phyloP scores from a whole-genome alignment of 2,329 filamentous ascomycete genomes.

The Sclerotinia subarctica region DNA sequence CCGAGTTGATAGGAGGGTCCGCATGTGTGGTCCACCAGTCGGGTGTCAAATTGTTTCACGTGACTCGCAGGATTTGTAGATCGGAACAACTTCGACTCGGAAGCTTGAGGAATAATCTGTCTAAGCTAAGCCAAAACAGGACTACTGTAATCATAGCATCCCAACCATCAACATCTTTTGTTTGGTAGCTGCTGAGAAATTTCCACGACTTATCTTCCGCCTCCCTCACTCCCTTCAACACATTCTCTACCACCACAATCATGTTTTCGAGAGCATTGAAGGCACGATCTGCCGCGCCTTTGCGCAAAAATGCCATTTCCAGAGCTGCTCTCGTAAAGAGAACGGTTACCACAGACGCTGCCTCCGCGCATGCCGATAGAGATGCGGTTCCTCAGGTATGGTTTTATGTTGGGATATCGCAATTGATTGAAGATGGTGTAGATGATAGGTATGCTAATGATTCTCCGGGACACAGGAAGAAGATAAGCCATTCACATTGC shows the following conservation, averaged over 20 bases:
- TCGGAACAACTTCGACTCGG: background rate
- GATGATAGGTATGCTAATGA: background rate
- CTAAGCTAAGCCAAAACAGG: slow-evolving; percentile 9
- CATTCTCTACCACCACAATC: slow-evolving; percentile 35
- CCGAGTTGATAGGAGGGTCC: background rate
- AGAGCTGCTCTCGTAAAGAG: slow-evolving; percentile 48
- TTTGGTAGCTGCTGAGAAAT: slow-evolving; percentile 20
- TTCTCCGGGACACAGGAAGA: slow-evolving; percentile 62
- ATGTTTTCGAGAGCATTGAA: slow-evolving; percentile 73
- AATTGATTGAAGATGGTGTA: slow-evolving; percentile 15
- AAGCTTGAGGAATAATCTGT: slow-evolving; percentile 18
- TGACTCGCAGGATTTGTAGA: background rate
- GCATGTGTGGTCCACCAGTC: background rate
- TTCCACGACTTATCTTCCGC: slow-evolving; percentile 17
- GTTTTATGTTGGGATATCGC: slow-evolving; percentile 23
- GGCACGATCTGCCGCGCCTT: slow-evolving; percentile 54
- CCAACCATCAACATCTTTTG: slow-evolving; percentile 22
- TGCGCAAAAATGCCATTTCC: slow-evolving; percentile 43
- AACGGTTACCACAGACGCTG: slow-evolving; percentile 91
- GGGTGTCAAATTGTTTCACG: background rate
- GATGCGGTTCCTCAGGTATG: slow-evolving; percentile 64
- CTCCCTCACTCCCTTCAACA: slow-evolving; percentile 21
- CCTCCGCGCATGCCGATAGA: slow-evolving; percentile 84
- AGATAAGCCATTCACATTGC: slow-evolving; percentile 87
- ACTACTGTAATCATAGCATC: slow-evolving; percentile 20